These are phyloP conservation scores for Bjerkandera adusta DNA, from an alignment of 1,284 basidiomycete genomes.

Conservation along the genomic window DNA sequence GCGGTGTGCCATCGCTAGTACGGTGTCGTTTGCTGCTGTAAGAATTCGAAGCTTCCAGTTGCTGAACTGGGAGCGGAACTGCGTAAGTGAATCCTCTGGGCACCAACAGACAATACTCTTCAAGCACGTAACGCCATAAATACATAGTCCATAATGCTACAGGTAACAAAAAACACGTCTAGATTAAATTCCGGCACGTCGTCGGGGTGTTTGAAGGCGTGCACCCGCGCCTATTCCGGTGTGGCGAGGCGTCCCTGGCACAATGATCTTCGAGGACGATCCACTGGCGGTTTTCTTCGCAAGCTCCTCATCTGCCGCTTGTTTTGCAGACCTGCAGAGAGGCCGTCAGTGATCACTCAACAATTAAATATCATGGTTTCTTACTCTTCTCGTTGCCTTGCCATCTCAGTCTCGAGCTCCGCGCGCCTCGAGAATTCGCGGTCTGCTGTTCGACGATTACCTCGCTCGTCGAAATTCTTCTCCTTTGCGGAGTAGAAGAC, in stretches of 20 bases:
- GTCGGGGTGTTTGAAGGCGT: slow-evolving; percentile 63
- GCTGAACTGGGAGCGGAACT: too few relatives aligned
- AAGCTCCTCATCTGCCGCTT: slow-evolving; percentile 64
- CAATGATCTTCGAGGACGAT: slow-evolving; percentile 67
- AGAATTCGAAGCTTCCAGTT: too few relatives aligned
- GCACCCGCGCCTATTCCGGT: slow-evolving; percentile 67
- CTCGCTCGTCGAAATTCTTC: slow-evolving; percentile 89
- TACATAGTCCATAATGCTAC: too few relatives aligned
- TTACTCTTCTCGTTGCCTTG: slow-evolving; percentile 82
- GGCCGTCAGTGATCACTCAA: slow-evolving; percentile 10
- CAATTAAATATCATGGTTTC: too few relatives aligned
- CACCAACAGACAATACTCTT: too few relatives aligned
- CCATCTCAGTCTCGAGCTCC: slow-evolving; percentile 89
- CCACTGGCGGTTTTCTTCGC: slow-evolving; percentile 56
- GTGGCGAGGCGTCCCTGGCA: slow-evolving; percentile 79
- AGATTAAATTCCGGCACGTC: slow-evolving; percentile 36
- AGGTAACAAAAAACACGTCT: too few relatives aligned
- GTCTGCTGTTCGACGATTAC: slow-evolving; percentile 71
- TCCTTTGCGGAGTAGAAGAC: slow-evolving; percentile 96
- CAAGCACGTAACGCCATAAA: too few relatives aligned
- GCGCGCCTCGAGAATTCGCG: slow-evolving; percentile 88
- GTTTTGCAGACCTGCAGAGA: slow-evolving; percentile 53
- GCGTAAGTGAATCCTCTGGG: too few relatives aligned
- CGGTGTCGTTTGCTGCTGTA: too few relatives aligned
- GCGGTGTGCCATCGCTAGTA: too few relatives aligned